These are phyloP conservation scores for Dipodascus albidus DNA, from an alignment of 805 yeast species.

Conservation along the genomic window DNA sequence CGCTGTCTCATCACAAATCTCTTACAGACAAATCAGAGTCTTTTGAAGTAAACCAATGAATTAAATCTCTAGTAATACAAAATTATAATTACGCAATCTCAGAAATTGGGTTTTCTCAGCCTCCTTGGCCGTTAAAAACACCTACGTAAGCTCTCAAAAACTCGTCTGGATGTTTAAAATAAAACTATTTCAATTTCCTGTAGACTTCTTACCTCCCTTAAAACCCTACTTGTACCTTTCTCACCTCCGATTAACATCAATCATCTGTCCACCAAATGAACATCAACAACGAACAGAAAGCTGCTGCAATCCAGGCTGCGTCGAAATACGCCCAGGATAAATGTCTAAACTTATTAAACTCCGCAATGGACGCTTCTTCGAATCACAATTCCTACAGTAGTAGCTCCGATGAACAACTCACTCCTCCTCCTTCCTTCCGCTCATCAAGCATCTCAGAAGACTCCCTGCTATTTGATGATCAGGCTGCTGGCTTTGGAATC, in stretches of 20 bases:
- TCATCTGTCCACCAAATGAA: not conserved
- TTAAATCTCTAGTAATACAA: too few species aligned
- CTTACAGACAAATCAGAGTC: too few species aligned
- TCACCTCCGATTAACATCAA: not conserved
- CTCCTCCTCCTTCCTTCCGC: not conserved
- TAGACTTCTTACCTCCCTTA: not conserved
- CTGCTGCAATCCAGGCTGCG: not conserved
- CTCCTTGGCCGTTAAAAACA: not conserved
- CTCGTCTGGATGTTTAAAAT: too few species aligned
- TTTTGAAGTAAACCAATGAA: too few species aligned
- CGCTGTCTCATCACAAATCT: too few species aligned
- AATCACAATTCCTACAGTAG: not conserved
- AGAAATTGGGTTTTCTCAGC: not conserved
- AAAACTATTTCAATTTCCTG: not conserved
- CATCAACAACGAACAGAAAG: not conserved
- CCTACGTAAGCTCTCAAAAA: not conserved
- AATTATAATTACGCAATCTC: not conserved
- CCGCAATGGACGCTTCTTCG: not conserved
- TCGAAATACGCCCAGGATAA: not conserved
- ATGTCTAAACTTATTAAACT: not conserved
- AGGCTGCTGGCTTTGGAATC: not conserved
- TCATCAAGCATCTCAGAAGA: not conserved
- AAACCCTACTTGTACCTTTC: too few species aligned
- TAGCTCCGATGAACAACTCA: not conserved
- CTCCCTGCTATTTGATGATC: not conserved